Evolutionary conservation across 352 stramenopile species (phyloP), one percentile per base, ranked within the genome.

Genomic region (Pythium monospermum): DNA sequence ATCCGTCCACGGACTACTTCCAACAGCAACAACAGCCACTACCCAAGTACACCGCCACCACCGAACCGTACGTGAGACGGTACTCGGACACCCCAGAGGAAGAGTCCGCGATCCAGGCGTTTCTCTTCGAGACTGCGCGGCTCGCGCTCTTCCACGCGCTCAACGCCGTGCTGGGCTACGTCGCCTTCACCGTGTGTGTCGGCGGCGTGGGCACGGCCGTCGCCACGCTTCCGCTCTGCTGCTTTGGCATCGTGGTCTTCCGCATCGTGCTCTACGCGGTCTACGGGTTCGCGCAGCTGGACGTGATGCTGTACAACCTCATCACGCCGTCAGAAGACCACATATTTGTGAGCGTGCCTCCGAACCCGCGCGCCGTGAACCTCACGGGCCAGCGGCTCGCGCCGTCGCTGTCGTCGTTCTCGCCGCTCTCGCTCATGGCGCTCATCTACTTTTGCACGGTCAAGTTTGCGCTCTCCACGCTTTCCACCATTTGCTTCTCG

Each of bases 371-470:
- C 59, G 53, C 35, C 53, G 58, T 16, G 41, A 41, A 10, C 32
- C 49, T 70, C 22, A 67, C 59, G 32, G 68, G 68, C 28, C 61
- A 69, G 45, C 66, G 71, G 0, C 64, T 89, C 22, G 61, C 73
- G 16, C 69, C 75, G 7, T 68, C 53, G 16, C 57, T 89, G 15
- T 43, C 64, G 31, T 52, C 55, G 53, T 83, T 87, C 59, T 89
- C 75, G 21, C 76, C 73, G 46, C 35, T 84, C 28, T 83, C 75
- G 23, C 62, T 89, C 33, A 73, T 83, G 63, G 73, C 69, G 62
- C 68, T 85, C 50, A 64, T 87, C 36, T 89, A 89, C 53, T 87
- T 84, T 46, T 50, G 74, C 45, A 58, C 68, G 7, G 51, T 85
- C 52, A 89, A 89, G 54, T 68, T 79, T 26, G 48, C 59, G 41